Evolutionary conservation across 768 basidiomycete species (phyloP).

Genomic region (Rhizopogon vulgaris): DNA sequence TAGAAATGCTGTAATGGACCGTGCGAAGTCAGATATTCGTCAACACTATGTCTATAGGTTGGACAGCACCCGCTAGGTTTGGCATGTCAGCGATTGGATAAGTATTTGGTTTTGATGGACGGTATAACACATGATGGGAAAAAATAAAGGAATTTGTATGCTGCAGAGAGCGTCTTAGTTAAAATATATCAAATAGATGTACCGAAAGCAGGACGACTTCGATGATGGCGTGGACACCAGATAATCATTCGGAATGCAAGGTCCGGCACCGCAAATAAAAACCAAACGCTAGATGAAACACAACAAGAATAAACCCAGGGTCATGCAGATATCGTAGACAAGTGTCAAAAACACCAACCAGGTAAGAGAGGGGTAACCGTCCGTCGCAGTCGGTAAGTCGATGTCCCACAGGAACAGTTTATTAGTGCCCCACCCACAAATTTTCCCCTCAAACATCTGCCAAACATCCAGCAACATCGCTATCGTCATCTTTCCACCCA

Average conservation of each 20-base stretch:
- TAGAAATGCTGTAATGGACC: too few relatives aligned
- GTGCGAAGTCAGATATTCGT: too few relatives aligned
- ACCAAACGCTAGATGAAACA: conserved; percentile 11
- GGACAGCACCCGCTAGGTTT: too few relatives aligned
- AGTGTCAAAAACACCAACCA: conserved; percentile 17
- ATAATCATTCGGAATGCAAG: conserved; percentile 1
- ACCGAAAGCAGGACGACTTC: conserved; percentile 6
- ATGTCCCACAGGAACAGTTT: conserved; percentile 10
- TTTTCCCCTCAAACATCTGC: conserved; percentile 7
- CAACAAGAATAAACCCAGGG: conserved; percentile 8
- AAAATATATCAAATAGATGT: conserved; percentile 1
- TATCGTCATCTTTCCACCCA: background rate
- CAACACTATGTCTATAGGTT: too few relatives aligned
- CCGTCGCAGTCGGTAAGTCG: conserved; percentile 8
- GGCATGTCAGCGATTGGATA: conserved; percentile 11
- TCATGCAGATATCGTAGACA: conserved; percentile 6
- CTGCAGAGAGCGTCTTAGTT: conserved; percentile 14
- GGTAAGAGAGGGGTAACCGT: conserved; percentile 8
- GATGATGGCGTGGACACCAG: conserved; percentile 12
- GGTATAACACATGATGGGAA: conserved; percentile 21
- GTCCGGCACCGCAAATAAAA: conserved; percentile 15
- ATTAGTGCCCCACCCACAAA: conserved; percentile 8
- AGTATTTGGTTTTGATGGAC: conserved; percentile 10
- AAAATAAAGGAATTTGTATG: conserved; percentile 15
- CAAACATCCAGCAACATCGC: background rate